Evolutionary conservation across 495 filamentous ascomycete species (phyloP).

Genomic region (Penicillium lagena): DNA sequence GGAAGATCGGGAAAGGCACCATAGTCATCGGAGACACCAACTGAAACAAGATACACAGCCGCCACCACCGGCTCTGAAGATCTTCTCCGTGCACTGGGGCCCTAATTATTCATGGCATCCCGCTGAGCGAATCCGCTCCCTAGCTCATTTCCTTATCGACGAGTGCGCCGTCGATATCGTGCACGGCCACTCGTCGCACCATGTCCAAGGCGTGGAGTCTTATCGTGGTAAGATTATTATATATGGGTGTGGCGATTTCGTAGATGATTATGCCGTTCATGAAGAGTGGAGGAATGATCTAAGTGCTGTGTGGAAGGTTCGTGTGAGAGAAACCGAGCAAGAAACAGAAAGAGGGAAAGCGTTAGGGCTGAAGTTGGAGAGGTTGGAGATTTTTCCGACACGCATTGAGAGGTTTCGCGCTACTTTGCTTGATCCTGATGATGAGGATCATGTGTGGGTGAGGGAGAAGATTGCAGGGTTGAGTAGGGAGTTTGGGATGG

Average conservation of each 20-base stretch:
- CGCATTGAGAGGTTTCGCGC: constrained; percentile 20
- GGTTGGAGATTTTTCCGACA: constrained; percentile 26
- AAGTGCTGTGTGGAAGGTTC: constrained; percentile 33
- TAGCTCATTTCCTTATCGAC: constrained; percentile 38
- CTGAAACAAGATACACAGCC: too few relatives aligned
- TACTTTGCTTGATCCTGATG: constrained; percentile 9
- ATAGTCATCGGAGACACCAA: not conserved
- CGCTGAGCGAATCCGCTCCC: constrained; percentile 11
- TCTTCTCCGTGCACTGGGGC: constrained; percentile 39
- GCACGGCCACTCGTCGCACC: constrained; percentile 39
- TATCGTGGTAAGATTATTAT: constrained; percentile 31
- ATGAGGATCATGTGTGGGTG: constrained; percentile 24
- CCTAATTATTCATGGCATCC: constrained; percentile 35
- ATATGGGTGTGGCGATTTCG: constrained; percentile 40
- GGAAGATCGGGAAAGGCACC: not conserved
- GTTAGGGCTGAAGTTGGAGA: constrained; percentile 8
- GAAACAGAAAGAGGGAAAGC: not conserved
- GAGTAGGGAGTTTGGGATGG: constrained; percentile 16
- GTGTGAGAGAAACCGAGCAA: constrained; percentile 7
- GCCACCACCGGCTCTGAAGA: constrained; percentile 18
- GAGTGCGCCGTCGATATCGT: constrained; percentile 39
- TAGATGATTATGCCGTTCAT: constrained; percentile 36
- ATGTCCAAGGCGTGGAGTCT: constrained; percentile 36
- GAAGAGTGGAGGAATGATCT: constrained; percentile 32
- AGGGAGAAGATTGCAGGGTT: constrained; percentile 11